phyloP scores from a whole-genome alignment of 768 basidiomycete species.

The Termitomyces eurrhizus region DNA sequence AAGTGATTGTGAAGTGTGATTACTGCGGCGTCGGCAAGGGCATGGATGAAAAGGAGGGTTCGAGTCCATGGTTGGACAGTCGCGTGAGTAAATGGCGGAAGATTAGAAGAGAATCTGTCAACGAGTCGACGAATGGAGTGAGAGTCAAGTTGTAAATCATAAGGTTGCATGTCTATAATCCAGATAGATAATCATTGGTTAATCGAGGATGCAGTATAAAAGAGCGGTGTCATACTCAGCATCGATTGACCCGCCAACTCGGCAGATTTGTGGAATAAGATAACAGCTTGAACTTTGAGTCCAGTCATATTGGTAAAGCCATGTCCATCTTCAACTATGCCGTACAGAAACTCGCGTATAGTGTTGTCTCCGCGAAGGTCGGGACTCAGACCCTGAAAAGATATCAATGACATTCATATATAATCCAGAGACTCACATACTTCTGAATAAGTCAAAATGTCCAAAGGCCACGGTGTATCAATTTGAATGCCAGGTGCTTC shows the following conservation, averaged over 20 bases:
- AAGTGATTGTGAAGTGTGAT: constrained; percentile 52
- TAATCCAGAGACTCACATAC: constrained; percentile 20
- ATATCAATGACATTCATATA: constrained; percentile 14
- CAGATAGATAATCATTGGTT: background rate
- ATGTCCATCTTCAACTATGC: constrained; percentile 25
- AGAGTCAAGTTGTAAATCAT: constrained; percentile 44
- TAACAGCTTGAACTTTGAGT: constrained; percentile 49
- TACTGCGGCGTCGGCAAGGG: constrained; percentile 43
- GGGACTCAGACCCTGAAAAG: constrained; percentile 37
- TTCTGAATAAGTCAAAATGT: constrained; percentile 34
- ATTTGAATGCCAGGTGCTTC: constrained; percentile 47
- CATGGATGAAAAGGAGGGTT: constrained; percentile 41
- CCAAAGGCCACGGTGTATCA: constrained; percentile 53
- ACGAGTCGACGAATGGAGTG: constrained; percentile 43
- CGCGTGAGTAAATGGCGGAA: constrained; percentile 30
- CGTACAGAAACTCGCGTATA: constrained; percentile 44
- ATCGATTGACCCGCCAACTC: constrained; percentile 47
- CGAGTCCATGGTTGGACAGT: constrained; percentile 32
- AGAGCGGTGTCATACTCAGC: constrained; percentile 29
- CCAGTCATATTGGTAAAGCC: constrained; percentile 36
- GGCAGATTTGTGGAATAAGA: constrained; percentile 55
- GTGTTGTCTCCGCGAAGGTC: constrained; percentile 45
- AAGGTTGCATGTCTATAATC: constrained; percentile 33
- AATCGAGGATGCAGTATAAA: background rate
- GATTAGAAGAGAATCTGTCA: constrained; percentile 31